Conservation (phyloP, 1,139 yeast species). For the Scheffersomyces segobiensis region DNA sequence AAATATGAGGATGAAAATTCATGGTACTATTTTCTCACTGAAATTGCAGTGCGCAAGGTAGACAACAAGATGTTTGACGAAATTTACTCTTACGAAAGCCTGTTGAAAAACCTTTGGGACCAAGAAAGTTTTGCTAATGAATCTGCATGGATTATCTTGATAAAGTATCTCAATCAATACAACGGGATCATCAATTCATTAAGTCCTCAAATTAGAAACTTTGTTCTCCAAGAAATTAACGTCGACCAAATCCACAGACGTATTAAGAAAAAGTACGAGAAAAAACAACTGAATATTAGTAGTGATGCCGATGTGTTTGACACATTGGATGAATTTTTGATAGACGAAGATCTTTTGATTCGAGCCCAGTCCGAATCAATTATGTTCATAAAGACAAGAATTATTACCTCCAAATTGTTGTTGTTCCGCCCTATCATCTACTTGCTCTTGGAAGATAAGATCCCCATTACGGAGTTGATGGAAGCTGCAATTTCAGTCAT, state of each 20-base stretch:
- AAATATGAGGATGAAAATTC: constrained; percentile 39
- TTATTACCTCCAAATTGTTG: constrained; percentile 33
- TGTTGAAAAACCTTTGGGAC: constrained; percentile 26
- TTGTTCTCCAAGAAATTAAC: constrained; percentile 36
- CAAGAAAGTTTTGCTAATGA: constrained; percentile 22
- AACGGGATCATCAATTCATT: constrained; percentile 42
- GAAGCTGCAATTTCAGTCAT: constrained; percentile 18
- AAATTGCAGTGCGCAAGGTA: constrained; percentile 48
- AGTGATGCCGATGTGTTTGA: constrained; percentile 17
- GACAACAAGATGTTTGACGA: constrained; percentile 48
- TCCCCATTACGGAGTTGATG: constrained; percentile 17
- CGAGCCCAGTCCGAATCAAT: constrained; percentile 41
- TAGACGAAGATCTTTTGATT: constrained; percentile 36
- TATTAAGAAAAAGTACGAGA: constrained; percentile 26
- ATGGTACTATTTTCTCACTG: constrained; percentile 52
- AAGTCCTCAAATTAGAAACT: constrained; percentile 34
- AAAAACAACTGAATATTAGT: constrained; percentile 10
- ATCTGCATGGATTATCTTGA: constrained; percentile 30
- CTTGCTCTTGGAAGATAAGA: constrained; percentile 33
- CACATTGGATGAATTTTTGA: constrained; percentile 33
- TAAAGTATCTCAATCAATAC: constrained; percentile 40
- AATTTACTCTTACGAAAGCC: constrained; percentile 24
- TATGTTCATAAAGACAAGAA: constrained; percentile 42
- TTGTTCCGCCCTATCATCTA: constrained; percentile 39
- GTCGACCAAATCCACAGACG: constrained; percentile 34